Base-by-base conservation (phyloP, 202 grass and related monocot genomes). In the Setaria viridis region DNA sequence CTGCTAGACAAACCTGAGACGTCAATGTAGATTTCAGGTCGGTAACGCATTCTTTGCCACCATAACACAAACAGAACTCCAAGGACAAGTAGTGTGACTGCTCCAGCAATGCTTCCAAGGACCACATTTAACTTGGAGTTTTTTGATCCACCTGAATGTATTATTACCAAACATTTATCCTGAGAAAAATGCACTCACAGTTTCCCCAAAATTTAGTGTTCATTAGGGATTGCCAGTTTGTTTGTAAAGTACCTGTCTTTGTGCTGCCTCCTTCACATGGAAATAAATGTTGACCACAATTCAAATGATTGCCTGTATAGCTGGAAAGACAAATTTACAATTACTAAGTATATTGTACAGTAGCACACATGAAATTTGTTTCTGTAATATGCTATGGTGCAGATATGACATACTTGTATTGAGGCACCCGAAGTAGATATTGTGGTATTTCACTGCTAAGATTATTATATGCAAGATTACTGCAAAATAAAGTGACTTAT, bases 21-120 rank as follows among this genome's bases (percentile, higher is more conserved):
- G 84, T 98, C 95, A 57, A 91, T 78, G 72, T 89, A 98, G 59
- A 85, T 90, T 93, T 97, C 92, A 48, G 89, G 63, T 48, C 43
- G 79, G 54, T 62, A 19, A 62, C 58, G 42, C 16, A 82, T 90
- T 80, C 80, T 95, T 85, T 87, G 87, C 76, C 85, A 90, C 91
- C 92, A 98, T 73, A 90, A 21, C 41, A 93, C 48, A 85, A 93
- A 87, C 67, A 95, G 32, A 76, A 79, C 82, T 57, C 82, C 64
- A 35, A 53, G 50, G 56, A 89, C 85, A 70, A 86, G 19, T 6
- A 98, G 67, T 64, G 51, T 67, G 60, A 87, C 77, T 70, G 78
- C 67, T 82, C 85, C 93, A 80, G 62, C 89, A 76, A 91, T 55
- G 78, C 74, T 91, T 80, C 91, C 91, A 88, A 93, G 55, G 79